A percentile compares a stretch with the other conserved stretches of the same genome.
Evolutionary conservation across 208 protist species (phyloP).

Genomic region (Trypanosoma grayi): DNA sequence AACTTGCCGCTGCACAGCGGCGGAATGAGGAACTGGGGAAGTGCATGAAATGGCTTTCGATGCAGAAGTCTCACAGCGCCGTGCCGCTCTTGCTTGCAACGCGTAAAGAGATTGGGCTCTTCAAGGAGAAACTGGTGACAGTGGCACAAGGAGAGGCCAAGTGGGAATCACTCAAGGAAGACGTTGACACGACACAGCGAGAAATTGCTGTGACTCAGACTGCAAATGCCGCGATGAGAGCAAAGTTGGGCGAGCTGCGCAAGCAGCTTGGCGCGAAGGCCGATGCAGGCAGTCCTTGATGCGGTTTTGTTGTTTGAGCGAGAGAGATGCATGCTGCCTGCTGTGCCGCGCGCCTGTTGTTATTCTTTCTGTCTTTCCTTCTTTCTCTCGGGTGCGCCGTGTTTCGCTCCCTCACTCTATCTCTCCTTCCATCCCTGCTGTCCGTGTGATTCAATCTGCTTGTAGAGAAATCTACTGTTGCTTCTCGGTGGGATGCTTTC

Average conservation of each 20-base stretch:
- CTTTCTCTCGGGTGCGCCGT: not conserved
- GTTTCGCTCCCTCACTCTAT: not conserved
- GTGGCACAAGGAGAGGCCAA: slow-evolving; percentile 31
- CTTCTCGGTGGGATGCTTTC: not conserved
- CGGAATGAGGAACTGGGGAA: slow-evolving; percentile 18
- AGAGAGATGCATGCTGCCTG: no score
- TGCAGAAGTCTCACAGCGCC: slow-evolving; percentile 18
- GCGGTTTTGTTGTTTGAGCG: no score
- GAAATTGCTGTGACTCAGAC: slow-evolving; percentile 23
- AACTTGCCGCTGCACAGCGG: slow-evolving; percentile 6
- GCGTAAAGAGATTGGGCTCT: slow-evolving; percentile 13
- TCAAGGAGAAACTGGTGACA: slow-evolving; percentile 15
- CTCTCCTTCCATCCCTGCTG: no score
- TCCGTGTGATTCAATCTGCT: no score
- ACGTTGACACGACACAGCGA: not conserved
- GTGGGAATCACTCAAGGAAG: slow-evolving; percentile 22
- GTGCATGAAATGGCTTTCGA: slow-evolving; percentile 26
- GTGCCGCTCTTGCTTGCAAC: slow-evolving; percentile 30
- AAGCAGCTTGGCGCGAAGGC: not conserved
- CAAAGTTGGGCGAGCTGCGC: slow-evolving; percentile 7
- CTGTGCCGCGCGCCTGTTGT: no score
- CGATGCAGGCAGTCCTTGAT: not conserved
- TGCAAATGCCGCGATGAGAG: slow-evolving; percentile 9
- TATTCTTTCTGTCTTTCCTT: not conserved
- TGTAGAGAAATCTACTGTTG: no score